Evolutionary conservation across 306 rosid species (phyloP).

Genomic region (Cicer bijugum): DNA sequence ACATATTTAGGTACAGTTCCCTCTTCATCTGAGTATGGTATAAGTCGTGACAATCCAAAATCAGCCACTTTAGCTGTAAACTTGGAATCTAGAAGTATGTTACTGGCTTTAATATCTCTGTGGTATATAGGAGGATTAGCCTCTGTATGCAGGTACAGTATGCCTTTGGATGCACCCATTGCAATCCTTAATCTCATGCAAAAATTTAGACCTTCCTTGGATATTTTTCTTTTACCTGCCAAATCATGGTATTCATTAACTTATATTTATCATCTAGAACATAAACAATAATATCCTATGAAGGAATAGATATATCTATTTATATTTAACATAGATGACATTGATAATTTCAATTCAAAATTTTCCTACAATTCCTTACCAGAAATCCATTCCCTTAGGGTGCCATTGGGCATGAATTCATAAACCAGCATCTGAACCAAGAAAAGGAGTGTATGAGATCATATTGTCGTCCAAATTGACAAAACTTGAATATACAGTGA

Average conservation of each 20-base stretch:
- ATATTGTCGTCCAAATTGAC: constrained; percentile 24
- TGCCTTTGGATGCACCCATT: constrained; percentile 85
- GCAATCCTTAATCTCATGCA: constrained; percentile 68
- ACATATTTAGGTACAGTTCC: constrained; percentile 67
- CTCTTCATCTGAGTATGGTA: constrained; percentile 66
- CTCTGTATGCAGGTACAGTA: constrained; percentile 84
- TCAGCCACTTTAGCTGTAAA: constrained; percentile 83
- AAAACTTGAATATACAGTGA: constrained; percentile 30
- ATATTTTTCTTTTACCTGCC: constrained; percentile 59
- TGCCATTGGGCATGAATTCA: constrained; percentile 90
- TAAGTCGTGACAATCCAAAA: constrained; percentile 90
- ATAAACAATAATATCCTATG: constrained; percentile 16
- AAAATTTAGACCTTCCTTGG: constrained; percentile 55
- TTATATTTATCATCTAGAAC: constrained; percentile 27
- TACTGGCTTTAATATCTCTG: constrained; percentile 87
- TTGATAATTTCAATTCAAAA: constrained; percentile 12
- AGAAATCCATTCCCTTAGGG: constrained; percentile 79
- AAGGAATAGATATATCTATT: constrained; percentile 1
- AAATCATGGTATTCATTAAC: constrained; percentile 38
- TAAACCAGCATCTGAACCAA: constrained; percentile 86
- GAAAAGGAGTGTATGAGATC: constrained; percentile 44
- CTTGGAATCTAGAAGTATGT: constrained; percentile 80
- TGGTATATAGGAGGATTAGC: constrained; percentile 96
- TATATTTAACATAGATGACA: neutral
- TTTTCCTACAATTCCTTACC: constrained; percentile 53